Conservation (phyloP, 2,329 filamentous ascomycete species). For the Hymenotorrendiella dingleyae region DNA sequence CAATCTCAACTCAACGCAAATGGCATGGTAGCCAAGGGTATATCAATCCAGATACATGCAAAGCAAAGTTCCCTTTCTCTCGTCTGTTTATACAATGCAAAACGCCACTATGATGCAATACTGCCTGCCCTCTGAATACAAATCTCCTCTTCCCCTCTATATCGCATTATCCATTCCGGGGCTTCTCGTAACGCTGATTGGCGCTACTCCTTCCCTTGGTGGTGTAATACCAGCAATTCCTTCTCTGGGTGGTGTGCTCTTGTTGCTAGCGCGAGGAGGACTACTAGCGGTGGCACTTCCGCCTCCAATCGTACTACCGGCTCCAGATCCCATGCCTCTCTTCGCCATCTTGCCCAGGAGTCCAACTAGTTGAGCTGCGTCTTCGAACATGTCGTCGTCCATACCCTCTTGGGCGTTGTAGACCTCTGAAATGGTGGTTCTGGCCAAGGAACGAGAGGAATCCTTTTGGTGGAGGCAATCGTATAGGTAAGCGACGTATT, state of each 20-base stretch:
- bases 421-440: conserved; percentile 79
- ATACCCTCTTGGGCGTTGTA: conserved; percentile 88
- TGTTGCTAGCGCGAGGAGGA: conserved; percentile 9
- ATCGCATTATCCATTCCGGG: conserved; percentile 28
- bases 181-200: conserved; percentile 7
- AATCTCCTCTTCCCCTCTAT: conserved; percentile 5
- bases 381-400: conserved; percentile 91
- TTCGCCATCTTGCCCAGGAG: conserved; percentile 86
- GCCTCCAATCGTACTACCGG: conserved; percentile 16
- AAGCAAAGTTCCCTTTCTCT: neutral
- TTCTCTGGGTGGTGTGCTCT: no score
- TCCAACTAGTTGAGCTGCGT: conserved; percentile 82
- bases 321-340: conserved; percentile 43
- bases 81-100: conserved; percentile 6
- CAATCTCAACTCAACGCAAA: neutral
- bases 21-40: conserved; percentile 2
- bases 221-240: no score
- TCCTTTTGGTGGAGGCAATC: conserved; percentile 84
- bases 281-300: conserved; percentile 15
- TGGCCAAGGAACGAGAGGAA: conserved; percentile 68
- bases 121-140: neutral
- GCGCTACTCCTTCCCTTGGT: neutral
- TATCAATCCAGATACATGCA: conserved; percentile 1
- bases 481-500: conserved; percentile 89
- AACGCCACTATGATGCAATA: conserved; percentile 8